phyloP scores from a whole-genome alignment of 306 rosid species.

The Purshia tridentata region DNA sequence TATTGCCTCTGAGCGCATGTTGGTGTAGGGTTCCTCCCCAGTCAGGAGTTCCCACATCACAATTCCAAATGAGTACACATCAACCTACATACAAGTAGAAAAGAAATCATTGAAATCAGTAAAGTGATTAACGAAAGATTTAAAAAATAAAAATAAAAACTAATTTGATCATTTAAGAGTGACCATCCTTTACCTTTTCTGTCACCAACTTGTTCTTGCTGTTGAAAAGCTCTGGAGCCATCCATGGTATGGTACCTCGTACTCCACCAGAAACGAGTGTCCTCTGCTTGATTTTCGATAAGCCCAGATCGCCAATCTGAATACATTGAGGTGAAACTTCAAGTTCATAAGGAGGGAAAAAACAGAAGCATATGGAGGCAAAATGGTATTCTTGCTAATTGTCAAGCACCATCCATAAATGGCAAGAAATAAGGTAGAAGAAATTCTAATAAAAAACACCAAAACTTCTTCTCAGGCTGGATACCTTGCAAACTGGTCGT shows the following conservation, averaged over 20 bases:
- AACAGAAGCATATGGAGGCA: neutral
- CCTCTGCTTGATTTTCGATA: slow-evolving; percentile 34
- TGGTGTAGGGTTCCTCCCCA: slow-evolving; percentile 37
- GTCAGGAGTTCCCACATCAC: slow-evolving; percentile 43
- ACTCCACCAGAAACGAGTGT: slow-evolving; percentile 36
- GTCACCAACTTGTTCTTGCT: slow-evolving; percentile 31
- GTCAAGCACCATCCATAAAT: neutral
- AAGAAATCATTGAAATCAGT: neutral
- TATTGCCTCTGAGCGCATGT: slow-evolving; percentile 24
- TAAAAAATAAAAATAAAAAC: neutral
- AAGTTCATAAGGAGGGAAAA: neutral
- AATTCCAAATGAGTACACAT: slow-evolving; percentile 38
- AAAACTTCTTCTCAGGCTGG: neutral
- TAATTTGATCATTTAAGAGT: neutral
- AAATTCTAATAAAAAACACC: neutral
- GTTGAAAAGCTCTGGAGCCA: slow-evolving; percentile 39
- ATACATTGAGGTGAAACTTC: slow-evolving; percentile 7
- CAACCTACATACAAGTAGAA: slow-evolving; percentile 20
- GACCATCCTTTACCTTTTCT: slow-evolving; percentile 24
- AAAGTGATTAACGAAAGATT: neutral
- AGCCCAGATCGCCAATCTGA: slow-evolving; percentile 41
- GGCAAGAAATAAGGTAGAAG: neutral
- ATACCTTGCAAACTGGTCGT: slow-evolving; percentile 38
- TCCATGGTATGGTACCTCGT: slow-evolving; percentile 38
- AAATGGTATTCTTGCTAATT: neutral